Percentiles rank a stretch among this genome's conserved stretches.
These are phyloP conservation scores for Russula ochroleuca DNA, from an alignment of 768 basidiomycete species.

Conservation along the genomic window DNA sequence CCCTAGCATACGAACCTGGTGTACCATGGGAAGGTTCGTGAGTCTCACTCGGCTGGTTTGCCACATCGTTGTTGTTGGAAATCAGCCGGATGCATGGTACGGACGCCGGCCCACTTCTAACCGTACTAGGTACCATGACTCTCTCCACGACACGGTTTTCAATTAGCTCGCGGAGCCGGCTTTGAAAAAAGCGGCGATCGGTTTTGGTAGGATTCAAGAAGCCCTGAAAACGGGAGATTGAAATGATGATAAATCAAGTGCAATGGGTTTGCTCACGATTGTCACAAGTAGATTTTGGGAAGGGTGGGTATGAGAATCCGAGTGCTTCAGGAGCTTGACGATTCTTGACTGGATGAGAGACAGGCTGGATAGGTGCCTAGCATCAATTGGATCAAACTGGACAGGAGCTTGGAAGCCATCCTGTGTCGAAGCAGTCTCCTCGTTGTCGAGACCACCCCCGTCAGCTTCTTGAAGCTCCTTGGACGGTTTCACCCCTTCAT, in stretches of 20 bases:
- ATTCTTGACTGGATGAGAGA: constrained; percentile 67
- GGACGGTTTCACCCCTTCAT: constrained; percentile 51
- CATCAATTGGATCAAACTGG: constrained; percentile 69
- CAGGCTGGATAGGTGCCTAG: constrained; percentile 71
- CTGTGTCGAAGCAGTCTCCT: constrained; percentile 23
- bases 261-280: constrained; percentile 48
- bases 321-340: constrained; percentile 64
- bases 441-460: constrained; percentile 38
- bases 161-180: constrained; percentile 66
- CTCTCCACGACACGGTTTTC: constrained; percentile 72
- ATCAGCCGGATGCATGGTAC: constrained; percentile 68
- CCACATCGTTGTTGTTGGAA: constrained; percentile 37
- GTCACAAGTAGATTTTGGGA: constrained; percentile 73
- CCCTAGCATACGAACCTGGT: constrained; percentile 32
- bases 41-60: constrained; percentile 19
- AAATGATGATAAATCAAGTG: constrained; percentile 1
- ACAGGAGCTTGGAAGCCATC: constrained; percentile 32
- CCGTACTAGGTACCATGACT: constrained; percentile 60
- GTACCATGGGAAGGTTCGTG: constrained; percentile 28
- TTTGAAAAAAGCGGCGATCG: constrained; percentile 79
- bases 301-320: constrained; percentile 64
- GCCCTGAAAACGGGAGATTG: constrained; percentile 46
- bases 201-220: constrained; percentile 69
- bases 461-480: constrained; percentile 33
- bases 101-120: constrained; percentile 39